Base-by-base conservation (phyloP, 2,329 filamentous ascomycete genomes). In the Aspergillus sp. region DNA sequence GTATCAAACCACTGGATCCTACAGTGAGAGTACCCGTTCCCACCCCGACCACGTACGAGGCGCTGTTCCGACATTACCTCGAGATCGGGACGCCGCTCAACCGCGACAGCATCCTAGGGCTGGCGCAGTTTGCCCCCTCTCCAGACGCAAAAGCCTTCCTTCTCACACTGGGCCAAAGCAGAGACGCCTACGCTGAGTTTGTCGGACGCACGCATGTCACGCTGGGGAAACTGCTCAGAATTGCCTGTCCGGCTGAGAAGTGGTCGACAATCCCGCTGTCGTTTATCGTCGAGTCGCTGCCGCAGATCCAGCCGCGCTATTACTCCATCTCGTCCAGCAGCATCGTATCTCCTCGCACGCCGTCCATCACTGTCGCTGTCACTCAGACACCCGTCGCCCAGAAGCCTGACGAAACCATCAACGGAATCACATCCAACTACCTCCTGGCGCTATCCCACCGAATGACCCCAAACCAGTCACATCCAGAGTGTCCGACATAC, bases 11-110 rank as follows among this genome's bases (percentile, higher is more conserved):
- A 4, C 17, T 47, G 6, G 67, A 91, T 57, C 69, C 69, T 2
- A 84, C 91, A 35, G 75, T 93, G 52, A 76, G 75, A 43, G 80
- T 94, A 55, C 89, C 85, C 63, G 76, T 94, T 66, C 88, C 88
- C 13, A 84, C 85, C 1, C 88, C 88, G 8, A 94, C 86, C 2
- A 95, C 86, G 2, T 88, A 82, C 55, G 83, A 89, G 57, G 81
- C 86, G 34, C 80, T 89, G 40, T 68, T 84, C 37, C 81, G 85
- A 41, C 93, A 93, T 63, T 86, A 95, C 61, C 80, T 95, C 61
- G 89, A 95, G 60, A 91, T 95, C 44, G 82, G 85, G 53, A 84
- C 83, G 15, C 82, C 86, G 25, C 80, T 94, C n/a, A 94, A 88
- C 35, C 86, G 88, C 61, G 86, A 94, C 58, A 86, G 89, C 51